These are phyloP conservation scores for Xylaria sp. DNA, from an alignment of 495 filamentous ascomycete genomes.

Conservation along the genomic window DNA sequence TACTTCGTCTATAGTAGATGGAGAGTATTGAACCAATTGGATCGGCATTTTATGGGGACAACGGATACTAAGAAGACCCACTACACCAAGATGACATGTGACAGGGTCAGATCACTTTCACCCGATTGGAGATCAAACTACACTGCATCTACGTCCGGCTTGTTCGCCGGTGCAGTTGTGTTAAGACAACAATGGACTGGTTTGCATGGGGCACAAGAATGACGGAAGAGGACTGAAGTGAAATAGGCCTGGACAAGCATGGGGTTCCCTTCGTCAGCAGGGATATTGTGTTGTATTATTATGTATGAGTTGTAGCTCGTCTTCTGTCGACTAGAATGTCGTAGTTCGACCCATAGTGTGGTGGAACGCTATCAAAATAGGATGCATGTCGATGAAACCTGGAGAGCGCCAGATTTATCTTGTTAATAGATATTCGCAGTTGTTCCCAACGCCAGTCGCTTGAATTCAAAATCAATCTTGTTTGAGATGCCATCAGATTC, in stretches of 20 bases:
- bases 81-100: conserved; percentile 10
- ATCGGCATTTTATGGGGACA: neutral
- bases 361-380: neutral
- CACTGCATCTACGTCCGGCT: neutral
- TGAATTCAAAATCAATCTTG: conserved; percentile 13
- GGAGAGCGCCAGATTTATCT: neutral
- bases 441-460: conserved; percentile 25
- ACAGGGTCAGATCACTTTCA: neutral
- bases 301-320: conserved; percentile 1
- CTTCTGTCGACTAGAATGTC: neutral
- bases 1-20: neutral
- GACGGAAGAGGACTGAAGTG: neutral
- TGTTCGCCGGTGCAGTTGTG: neutral
- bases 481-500: neutral
- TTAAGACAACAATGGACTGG: neutral
- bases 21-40: neutral
- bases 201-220: neutral
- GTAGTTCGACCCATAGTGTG: conserved; percentile 1
- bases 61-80: neutral
- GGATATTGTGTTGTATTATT: conserved; percentile 17
- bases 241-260: neutral
- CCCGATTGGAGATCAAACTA: neutral
- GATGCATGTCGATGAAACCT: conserved; percentile 6
- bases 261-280: neutral
- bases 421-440: conserved; percentile 5